Evolutionary conservation across 1,284 basidiomycete species (phyloP), one percentile per base, ranked within the genome.

Genomic region (Sporisorium scitamineum): DNA sequence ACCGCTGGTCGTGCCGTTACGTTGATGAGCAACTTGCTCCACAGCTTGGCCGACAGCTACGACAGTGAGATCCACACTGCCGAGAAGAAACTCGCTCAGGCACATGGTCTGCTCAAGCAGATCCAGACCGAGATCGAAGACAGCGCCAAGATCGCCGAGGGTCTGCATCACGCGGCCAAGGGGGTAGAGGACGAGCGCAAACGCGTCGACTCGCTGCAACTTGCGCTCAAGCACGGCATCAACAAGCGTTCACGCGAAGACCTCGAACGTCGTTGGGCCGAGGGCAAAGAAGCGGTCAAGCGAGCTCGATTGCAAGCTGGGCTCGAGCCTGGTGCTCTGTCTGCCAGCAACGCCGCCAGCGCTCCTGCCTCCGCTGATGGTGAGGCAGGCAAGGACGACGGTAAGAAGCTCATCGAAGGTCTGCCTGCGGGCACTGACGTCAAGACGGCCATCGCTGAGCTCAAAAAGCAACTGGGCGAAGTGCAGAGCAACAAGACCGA

Each of bases 71-170:
- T 98, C 24, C 89, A 90, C 67, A 92, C 94, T 62, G 95, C 96
- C 85, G 95, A 98, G 83, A 91, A 94, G 60, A 95, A 97, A 83
- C 91, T 93, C 76, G 90, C 90, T 4, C 96, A 99, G 84, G 96
- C 96, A 1, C 93, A 94, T 77, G 92, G 92, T 2, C 88, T 97
- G 60, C 89, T 97, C 29, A 89, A 89, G 54, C 94, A 93, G 81
- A 96, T 98, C 66, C 93, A 97, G 84, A 89, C 91, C 48, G 96
- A 99, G 86, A 94, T 98, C 68, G 88, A 92, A 39, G 95, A 98
- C 80, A 92, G 93, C 76, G 92, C 93, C 75, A 89, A 92, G 57
- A 88, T 91, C 0, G 91, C 94, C 39, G 88, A 89, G 24, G 90
- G 91, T 45, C 88, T 98, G 20, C 58, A 76, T 47, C 70, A 74